Conservation (phyloP, 169 alveolate species). For the Eimeria necatrix region DNA sequence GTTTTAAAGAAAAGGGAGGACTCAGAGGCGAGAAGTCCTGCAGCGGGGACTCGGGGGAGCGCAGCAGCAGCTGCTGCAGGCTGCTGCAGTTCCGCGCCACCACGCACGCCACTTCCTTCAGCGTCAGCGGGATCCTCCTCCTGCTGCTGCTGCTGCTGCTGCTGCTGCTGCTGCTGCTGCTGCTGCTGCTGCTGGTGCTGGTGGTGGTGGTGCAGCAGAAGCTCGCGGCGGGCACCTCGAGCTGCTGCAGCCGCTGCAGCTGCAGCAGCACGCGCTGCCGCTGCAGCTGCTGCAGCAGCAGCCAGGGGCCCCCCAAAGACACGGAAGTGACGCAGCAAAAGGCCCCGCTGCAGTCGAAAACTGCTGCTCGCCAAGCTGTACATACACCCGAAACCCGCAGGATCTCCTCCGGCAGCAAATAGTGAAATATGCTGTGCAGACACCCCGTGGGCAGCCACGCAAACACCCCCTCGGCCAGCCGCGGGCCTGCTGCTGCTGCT, state of each 20-base stretch:
- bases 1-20: background rate
- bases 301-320: background rate
- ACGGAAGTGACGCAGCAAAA: background rate
- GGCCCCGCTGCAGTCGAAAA: background rate
- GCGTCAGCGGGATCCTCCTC: background rate
- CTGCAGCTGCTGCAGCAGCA: slow-evolving; percentile 13
- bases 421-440: background rate
- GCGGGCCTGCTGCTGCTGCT: too few relatives aligned
- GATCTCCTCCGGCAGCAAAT: background rate
- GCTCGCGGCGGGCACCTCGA: background rate
- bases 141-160: background rate
- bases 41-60: background rate
- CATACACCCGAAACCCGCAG: background rate
- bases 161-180: slow-evolving; percentile 24
- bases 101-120: background rate
- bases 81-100: background rate
- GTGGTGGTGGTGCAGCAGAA: background rate
- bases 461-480: too few relatives aligned
- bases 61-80: background rate
- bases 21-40: background rate
- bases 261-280: slow-evolving; percentile 16
- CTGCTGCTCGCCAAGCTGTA: background rate
- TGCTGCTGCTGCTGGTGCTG: background rate
- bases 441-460: background rate
- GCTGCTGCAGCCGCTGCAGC: slow-evolving; percentile 45